These are phyloP conservation scores for Globisporangium orthogonon DNA, from an alignment of 352 stramenopile genomes.

Conservation along the genomic window DNA sequence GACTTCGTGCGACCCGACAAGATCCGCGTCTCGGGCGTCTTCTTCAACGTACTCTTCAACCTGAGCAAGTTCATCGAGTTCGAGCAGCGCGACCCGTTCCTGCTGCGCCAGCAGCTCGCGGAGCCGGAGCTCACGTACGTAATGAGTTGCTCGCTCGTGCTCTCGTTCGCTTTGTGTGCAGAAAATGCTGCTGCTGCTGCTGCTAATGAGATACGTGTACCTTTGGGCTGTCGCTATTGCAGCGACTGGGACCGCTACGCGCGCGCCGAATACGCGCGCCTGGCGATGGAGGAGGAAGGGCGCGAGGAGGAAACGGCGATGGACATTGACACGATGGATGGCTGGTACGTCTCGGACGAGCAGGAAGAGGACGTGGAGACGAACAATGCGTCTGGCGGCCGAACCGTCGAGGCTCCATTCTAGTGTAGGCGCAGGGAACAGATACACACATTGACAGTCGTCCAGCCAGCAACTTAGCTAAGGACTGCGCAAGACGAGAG, in stretches of 20 bases:
- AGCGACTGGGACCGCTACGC: conserved; percentile 98
- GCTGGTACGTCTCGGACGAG: conserved; percentile 83
- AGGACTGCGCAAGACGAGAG: too few species aligned
- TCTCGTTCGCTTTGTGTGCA: background rate
- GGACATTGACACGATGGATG: conserved; percentile 88
- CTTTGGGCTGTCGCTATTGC: too few species aligned
- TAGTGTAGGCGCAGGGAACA: conserved; percentile 7
- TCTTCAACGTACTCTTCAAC: conserved; percentile 99
- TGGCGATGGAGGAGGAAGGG: conserved; percentile 97
- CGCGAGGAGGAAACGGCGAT: conserved; percentile 85
- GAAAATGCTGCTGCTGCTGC: background rate
- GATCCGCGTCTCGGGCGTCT: conserved; percentile 90
- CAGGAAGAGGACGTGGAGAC: conserved; percentile 65
- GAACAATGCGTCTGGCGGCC: conserved; percentile 21
- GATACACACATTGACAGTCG: background rate
- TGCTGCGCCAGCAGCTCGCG: conserved; percentile 91
- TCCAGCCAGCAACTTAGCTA: background rate
- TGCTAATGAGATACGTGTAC: too few species aligned
- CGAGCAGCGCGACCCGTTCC: conserved; percentile 97
- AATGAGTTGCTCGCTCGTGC: background rate
- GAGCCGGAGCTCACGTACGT: conserved; percentile 83
- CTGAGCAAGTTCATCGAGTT: conserved; percentile 99
- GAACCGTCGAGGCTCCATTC: conserved; percentile 75
- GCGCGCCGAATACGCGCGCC: conserved; percentile 93
- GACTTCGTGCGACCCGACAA: conserved; percentile 84